Percentiles rank a stretch among this genome's conserved stretches.
phyloP scores from a whole-genome alignment of 2,329 filamentous ascomycete genomes.

The Cercospora janseana region DNA sequence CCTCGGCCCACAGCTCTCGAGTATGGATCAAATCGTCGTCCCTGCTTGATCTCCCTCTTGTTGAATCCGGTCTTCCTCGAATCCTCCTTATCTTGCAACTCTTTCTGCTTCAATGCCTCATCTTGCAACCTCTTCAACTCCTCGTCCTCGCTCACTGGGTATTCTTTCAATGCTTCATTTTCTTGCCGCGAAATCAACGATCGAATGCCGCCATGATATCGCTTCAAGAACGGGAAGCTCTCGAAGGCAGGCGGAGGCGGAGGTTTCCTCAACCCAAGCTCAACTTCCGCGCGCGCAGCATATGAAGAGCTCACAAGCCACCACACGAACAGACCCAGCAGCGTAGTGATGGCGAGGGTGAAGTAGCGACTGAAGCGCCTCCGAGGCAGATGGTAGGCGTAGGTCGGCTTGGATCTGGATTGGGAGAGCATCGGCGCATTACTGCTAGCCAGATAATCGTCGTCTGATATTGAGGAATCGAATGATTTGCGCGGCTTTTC shows the following conservation, averaged over 20 bases:
- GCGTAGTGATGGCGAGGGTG: conserved; percentile 66
- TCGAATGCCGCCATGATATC: conserved; percentile 86
- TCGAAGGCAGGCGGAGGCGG: conserved; percentile 77
- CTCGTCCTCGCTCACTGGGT: conserved; percentile 66
- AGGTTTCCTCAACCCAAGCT: conserved; percentile 52
- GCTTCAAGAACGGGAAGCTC: conserved; percentile 75
- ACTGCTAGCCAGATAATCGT: conserved; percentile 36
- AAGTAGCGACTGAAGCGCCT: conserved; percentile 75
- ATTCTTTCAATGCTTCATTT: conserved; percentile 67
- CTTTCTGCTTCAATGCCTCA: conserved; percentile 37
- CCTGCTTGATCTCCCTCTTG: conserved; percentile 30
- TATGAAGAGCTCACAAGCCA: conserved; percentile 58
- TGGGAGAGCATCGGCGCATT: conserved; percentile 36
- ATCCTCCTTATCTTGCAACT: conserved; percentile 39
- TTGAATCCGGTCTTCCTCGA: conserved; percentile 36
- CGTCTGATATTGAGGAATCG: conserved; percentile 16
- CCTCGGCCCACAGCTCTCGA: conserved; percentile 53
- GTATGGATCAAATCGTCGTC: conserved; percentile 63
- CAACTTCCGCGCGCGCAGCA: conserved; percentile 51
- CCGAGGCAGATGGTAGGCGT: conserved; percentile 38
- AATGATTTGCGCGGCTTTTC: conserved; percentile 40
- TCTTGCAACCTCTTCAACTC: conserved; percentile 45
- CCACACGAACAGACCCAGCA: conserved; percentile 73
- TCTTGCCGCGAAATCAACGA: conserved; percentile 64
- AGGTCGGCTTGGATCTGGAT: conserved; percentile 29